These are phyloP conservation scores for Rhynchospora breviuscula DNA, from an alignment of 176 grass and related monocot species.

Conservation along the genomic window DNA sequence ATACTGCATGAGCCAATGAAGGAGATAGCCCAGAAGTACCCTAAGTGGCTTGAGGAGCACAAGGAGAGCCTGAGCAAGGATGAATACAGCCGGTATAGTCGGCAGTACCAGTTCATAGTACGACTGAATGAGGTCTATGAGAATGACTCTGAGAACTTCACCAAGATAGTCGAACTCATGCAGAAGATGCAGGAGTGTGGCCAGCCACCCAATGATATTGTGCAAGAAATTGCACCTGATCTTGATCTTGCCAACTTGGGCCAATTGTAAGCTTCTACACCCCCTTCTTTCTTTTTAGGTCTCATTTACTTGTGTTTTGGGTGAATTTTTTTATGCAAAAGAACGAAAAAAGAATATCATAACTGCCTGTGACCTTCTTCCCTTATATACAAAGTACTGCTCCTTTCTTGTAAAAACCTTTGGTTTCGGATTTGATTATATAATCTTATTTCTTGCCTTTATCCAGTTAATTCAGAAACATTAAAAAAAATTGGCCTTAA, in stretches of 20 bases:
- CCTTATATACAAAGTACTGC: background rate
- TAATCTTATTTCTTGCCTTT: background rate
- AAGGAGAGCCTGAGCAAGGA: conserved; percentile 65
- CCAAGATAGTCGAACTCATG: conserved; percentile 88
- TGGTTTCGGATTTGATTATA: background rate
- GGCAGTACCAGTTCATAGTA: conserved; percentile 71
- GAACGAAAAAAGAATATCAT: background rate
- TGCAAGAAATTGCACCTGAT: conserved; percentile 80
- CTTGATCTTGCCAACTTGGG: conserved; percentile 74
- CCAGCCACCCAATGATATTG: conserved; percentile 88
- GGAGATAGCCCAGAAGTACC: conserved; percentile 90
- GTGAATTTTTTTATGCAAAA: background rate
- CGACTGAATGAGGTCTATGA: conserved; percentile 82
- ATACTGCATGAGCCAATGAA: conserved; percentile 98
- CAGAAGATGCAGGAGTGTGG: conserved; percentile 98
- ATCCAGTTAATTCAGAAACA: background rate
- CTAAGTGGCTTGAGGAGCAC: conserved; percentile 85
- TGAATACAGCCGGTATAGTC: conserved; percentile 59
- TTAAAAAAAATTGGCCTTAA: background rate
- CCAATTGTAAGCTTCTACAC: conserved; percentile 65
- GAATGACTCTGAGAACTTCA: conserved; percentile 70
- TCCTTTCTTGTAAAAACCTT: background rate
- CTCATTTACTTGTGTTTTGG: background rate
- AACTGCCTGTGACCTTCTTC: background rate
- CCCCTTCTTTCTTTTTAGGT: background rate